phyloP scores from a whole-genome alignment of 176 grass and related monocot species.

The Cenchrus fungigraminus region DNA sequence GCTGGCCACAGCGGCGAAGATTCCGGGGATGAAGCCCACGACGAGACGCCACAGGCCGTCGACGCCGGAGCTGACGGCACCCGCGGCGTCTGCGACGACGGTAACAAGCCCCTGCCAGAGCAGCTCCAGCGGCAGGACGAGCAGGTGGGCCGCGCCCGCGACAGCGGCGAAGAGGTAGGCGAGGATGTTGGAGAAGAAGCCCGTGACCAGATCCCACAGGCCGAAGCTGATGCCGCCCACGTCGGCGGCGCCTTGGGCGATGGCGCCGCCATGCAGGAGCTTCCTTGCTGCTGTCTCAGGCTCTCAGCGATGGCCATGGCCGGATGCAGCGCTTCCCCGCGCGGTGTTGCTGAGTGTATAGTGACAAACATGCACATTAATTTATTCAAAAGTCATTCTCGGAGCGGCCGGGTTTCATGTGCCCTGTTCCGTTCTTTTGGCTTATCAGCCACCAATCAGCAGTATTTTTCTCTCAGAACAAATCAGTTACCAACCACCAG shows the following conservation, averaged over 20 bases:
- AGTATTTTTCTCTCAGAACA: no score
- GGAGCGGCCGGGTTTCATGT: neutral
- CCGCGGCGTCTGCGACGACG: neutral
- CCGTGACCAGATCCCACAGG: constrained; percentile 31
- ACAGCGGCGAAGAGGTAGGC: neutral
- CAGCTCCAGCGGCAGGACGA: constrained; percentile 12
- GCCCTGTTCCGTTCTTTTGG: no score
- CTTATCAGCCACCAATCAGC: no score
- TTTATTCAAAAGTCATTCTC: neutral
- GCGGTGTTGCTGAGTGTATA: no score
- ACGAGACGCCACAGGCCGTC: neutral
- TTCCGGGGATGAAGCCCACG: neutral
- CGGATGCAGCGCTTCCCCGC: neutral
- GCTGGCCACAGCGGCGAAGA: neutral
- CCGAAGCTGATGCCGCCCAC: constrained; percentile 24
- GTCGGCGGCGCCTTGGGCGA: neutral
- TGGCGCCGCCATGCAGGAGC: constrained; percentile 33
- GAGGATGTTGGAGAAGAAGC: constrained; percentile 25
- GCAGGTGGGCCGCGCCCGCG: neutral
- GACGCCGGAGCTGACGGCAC: neutral
- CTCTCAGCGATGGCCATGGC: constrained; percentile 25
- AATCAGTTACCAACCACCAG: no score
- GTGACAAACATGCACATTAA: neutral
- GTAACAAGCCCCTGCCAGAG: neutral
- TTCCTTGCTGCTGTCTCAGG: constrained; percentile 31